Percentiles rank a stretch among this genome's conserved stretches.
These are phyloP conservation scores for Exophiala sideris DNA, from an alignment of 2,329 filamentous ascomycete genomes.

Conservation along the genomic window DNA sequence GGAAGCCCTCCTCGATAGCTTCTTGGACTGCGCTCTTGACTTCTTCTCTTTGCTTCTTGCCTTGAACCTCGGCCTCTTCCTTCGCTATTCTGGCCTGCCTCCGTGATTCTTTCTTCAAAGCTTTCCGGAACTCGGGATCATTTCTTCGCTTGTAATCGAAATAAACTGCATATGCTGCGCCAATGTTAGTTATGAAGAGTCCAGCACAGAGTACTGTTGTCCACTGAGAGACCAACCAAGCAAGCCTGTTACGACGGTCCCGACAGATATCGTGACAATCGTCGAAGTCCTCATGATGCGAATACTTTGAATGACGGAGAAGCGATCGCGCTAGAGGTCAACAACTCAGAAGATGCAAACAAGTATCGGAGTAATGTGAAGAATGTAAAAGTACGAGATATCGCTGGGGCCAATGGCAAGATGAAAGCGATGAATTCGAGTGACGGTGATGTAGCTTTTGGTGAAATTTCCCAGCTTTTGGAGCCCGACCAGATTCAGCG, in stretches of 20 bases:
- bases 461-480: constrained; percentile 2
- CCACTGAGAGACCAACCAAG: constrained; percentile 42
- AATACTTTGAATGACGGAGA: no score
- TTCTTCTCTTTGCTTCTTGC: constrained; percentile 53
- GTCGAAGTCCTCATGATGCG: constrained; percentile 47
- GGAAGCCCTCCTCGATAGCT: constrained; percentile 89
- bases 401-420: background rate
- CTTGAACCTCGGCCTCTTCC: constrained; percentile 47
- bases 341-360: no score
- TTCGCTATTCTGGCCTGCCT: constrained; percentile 46
- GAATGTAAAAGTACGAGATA: no score
- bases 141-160: constrained; percentile 64
- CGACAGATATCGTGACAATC: constrained; percentile 56
- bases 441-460: constrained; percentile 1
- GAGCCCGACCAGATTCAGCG: background rate
- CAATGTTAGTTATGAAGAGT: constrained; percentile 15
- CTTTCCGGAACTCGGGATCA: constrained; percentile 61
- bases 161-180: constrained; percentile 60
- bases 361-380: no score
- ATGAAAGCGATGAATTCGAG: background rate
- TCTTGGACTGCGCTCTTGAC: constrained; percentile 74
- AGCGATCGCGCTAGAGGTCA: no score
- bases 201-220: background rate
- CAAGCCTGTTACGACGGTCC: constrained; percentile 57
- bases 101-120: constrained; percentile 51